Percentiles rank a stretch among this genome's conserved stretches.
Conservation (phyloP, 1,284 basidiomycete genomes). For the Fomitiporia mediterranea region DNA sequence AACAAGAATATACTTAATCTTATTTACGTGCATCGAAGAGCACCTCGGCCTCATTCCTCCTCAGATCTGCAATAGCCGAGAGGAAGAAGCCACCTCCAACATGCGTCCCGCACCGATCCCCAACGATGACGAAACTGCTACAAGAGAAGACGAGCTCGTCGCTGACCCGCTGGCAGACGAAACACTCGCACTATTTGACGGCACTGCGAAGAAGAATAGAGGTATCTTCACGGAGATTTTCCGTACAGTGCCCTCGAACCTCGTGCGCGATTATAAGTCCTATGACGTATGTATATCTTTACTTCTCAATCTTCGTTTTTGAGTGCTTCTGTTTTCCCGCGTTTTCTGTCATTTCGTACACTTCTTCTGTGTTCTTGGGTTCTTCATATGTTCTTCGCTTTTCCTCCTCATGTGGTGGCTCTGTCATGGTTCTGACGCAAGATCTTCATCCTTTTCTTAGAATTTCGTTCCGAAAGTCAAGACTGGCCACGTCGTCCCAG, state of each 20-base stretch:
- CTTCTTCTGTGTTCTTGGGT: no score
- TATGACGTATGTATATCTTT: constrained; percentile 58
- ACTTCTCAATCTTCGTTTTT: constrained; percentile 15
- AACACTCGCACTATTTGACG: constrained; percentile 60
- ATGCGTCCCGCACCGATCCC: constrained; percentile 77
- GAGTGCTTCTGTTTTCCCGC: no score
- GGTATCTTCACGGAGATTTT: constrained; percentile 82
- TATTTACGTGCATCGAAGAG: constrained; percentile 40
- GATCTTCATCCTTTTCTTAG: constrained; percentile 32
- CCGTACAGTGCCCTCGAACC: constrained; percentile 76
- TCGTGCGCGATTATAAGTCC: constrained; percentile 70
- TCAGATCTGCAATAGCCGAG: constrained; percentile 39
- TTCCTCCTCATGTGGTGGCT: background rate
- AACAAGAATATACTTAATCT: background rate
- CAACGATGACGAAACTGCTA: constrained; percentile 61
- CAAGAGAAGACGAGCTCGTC: constrained; percentile 60
- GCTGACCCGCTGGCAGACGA: constrained; percentile 74
- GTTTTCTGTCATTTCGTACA: no score
- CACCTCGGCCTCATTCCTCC: constrained; percentile 81
- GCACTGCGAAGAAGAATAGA: constrained; percentile 75
- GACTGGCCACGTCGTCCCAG: constrained; percentile 77
- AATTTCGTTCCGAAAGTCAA: constrained; percentile 70
- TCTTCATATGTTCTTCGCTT: constrained; percentile 18
- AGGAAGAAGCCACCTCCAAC: constrained; percentile 48
- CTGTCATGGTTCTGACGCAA: constrained; percentile 14